Evolutionary conservation across 495 filamentous ascomycete genomes (phyloP).

Genomic region (Rusavskia elegans): DNA sequence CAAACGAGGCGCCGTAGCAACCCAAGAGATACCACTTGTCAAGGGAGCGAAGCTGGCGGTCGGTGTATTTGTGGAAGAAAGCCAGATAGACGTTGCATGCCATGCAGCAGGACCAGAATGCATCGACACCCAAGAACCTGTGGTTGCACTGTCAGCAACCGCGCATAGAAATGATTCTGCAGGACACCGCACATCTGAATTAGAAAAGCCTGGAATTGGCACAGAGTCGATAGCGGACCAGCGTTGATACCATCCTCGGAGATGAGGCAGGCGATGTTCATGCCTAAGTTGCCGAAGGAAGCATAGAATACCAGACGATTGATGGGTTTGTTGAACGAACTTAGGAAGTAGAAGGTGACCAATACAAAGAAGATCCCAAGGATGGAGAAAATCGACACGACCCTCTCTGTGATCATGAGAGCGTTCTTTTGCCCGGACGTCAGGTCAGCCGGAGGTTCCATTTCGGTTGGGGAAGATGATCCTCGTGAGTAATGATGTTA

Average conservation of each 20-base stretch:
- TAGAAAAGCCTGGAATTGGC: slow-evolving; percentile 63
- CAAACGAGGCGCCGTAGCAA: slow-evolving; percentile 65
- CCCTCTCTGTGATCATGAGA: slow-evolving; percentile 47
- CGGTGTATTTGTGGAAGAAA: slow-evolving; percentile 63
- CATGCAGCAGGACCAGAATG: slow-evolving; percentile 72
- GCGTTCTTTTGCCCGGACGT: slow-evolving; percentile 14
- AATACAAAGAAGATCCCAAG: slow-evolving; percentile 60
- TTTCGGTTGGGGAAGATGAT: too few relatives aligned
- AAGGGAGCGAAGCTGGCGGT: slow-evolving; percentile 45
- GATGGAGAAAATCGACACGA: slow-evolving; percentile 55
- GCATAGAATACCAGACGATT: slow-evolving; percentile 79
- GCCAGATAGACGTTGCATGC: slow-evolving; percentile 77
- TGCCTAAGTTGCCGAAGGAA: slow-evolving; percentile 67
- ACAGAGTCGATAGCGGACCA: slow-evolving; percentile 35
- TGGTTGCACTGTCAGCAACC: slow-evolving; percentile 5
- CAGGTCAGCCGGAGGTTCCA: too few relatives aligned
- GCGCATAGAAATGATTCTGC: neutral
- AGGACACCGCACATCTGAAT: slow-evolving; percentile 46
- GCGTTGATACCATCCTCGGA: slow-evolving; percentile 36
- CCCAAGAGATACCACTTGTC: slow-evolving; percentile 55
- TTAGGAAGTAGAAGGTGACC: slow-evolving; percentile 45
- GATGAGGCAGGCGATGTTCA: slow-evolving; percentile 66
- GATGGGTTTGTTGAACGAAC: slow-evolving; percentile 66
- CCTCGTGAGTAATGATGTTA: too few relatives aligned
- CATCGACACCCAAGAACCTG: slow-evolving; percentile 69